Conservation (phyloP, 108 stramenopile genomes). For the Cyclotella baltica region DNA sequence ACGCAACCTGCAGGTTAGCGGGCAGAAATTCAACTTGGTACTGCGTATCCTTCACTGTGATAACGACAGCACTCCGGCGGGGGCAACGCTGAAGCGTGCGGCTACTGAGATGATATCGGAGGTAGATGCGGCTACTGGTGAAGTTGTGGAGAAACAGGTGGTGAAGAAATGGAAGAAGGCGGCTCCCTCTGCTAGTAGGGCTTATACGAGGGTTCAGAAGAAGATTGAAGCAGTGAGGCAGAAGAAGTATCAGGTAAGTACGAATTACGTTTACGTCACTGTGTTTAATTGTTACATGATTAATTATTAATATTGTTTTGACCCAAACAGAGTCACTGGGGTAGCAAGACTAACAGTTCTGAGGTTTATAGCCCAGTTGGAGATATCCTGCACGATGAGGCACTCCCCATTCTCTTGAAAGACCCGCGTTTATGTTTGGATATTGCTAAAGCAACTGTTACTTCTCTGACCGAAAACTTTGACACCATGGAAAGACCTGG, state of each 20-base stretch:
- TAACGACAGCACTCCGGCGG: conserved; percentile 18
- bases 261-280: neutral
- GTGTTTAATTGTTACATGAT: neutral
- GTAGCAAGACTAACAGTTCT: conserved; percentile 12
- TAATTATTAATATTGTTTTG: neutral
- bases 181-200: conserved; percentile 14
- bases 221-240: conserved; percentile 30
- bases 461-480: conserved; percentile 19
- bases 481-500: conserved; percentile 9
- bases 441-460: conserved; percentile 15
- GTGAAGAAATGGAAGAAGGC: conserved; percentile 33
- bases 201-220: conserved; percentile 15
- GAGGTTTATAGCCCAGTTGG: conserved; percentile 21
- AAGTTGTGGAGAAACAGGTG: conserved; percentile 23
- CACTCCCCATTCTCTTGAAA: neutral
- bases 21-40: conserved; percentile 20
- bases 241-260: conserved; percentile 21
- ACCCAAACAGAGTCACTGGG: conserved; percentile 7
- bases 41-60: conserved; percentile 22
- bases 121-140: conserved; percentile 13
- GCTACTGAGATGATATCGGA: conserved; percentile 3
- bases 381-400: neutral
- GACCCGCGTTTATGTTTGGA: neutral
- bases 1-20: conserved; percentile 20
- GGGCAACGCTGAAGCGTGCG: conserved; percentile 24